Conservation (phyloP, 495 filamentous ascomycete species). For the Neurospora tetraspora region DNA sequence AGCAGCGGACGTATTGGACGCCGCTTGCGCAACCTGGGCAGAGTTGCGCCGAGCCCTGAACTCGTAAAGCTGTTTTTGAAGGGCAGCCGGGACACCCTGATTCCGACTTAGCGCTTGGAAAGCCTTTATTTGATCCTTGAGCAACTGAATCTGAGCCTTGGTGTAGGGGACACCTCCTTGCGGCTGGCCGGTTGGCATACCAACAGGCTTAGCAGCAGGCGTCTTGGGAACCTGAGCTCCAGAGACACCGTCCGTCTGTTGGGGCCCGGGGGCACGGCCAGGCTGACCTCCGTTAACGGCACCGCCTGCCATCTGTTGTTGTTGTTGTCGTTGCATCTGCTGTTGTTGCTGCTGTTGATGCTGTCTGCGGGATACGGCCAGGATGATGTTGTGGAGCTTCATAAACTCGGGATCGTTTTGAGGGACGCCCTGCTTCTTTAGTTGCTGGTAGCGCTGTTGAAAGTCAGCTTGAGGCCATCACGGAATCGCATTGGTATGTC, state of each 20-base stretch:
- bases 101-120: constrained; percentile 80
- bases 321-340: constrained; percentile 26
- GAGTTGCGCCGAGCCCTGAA: constrained; percentile 55
- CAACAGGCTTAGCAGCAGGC: constrained; percentile 25
- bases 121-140: constrained; percentile 69
- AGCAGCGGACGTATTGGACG: constrained; percentile 17
- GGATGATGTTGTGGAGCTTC: constrained; percentile 59
- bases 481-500: neutral
- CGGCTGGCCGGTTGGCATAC: constrained; percentile 7
- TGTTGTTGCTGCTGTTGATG: constrained; percentile 39
- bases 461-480: constrained; percentile 20
- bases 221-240: constrained; percentile 18
- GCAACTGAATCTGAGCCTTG: constrained; percentile 55
- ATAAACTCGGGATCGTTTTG: constrained; percentile 71
- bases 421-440: constrained; percentile 66
- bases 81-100: constrained; percentile 56
- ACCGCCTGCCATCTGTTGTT: constrained; percentile 33
- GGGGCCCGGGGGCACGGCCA: constrained; percentile 18
- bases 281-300: constrained; percentile 36
- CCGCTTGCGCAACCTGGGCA: constrained; percentile 44
- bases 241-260: constrained; percentile 11
- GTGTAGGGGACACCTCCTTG: constrained; percentile 43
- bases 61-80: constrained; percentile 68
- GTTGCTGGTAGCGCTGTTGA: constrained; percentile 64
- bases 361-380: constrained; percentile 51